Conservation (phyloP, 1,139 yeast species). For the Scheffersomyces titani region DNA sequence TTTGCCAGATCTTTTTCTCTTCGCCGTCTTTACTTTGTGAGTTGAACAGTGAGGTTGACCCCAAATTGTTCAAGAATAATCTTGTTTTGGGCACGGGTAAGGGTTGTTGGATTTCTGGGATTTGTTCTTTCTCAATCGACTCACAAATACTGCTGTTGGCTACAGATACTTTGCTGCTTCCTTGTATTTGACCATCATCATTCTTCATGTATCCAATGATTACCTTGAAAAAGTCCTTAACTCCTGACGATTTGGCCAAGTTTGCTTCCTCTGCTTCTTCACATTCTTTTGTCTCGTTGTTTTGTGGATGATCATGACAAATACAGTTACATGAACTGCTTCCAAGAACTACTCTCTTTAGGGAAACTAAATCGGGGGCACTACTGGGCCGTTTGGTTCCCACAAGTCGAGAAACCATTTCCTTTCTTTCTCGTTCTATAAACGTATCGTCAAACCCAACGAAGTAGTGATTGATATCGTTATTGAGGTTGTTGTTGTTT, state of each 20-base stretch:
- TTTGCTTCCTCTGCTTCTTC: background rate
- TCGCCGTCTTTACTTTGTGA: background rate
- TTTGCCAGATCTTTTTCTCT: slow-evolving; percentile 31
- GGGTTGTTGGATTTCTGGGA: background rate
- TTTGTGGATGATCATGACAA: background rate
- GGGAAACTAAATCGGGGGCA: background rate
- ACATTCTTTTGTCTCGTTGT: background rate
- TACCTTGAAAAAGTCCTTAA: background rate
- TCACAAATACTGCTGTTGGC: background rate
- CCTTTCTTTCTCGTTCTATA: background rate
- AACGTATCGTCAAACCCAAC: background rate
- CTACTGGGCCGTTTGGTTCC: background rate
- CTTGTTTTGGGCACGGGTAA: background rate
- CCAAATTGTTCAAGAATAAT: background rate
- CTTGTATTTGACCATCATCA: background rate
- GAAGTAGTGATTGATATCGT: background rate
- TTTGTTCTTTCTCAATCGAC: background rate
- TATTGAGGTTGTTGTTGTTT: background rate
- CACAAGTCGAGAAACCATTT: background rate
- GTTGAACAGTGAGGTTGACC: background rate
- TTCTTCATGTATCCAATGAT: background rate
- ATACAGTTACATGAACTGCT: background rate
- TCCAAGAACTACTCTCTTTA: background rate
- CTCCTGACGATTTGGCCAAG: background rate
- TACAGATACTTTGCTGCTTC: background rate